A percentile compares a stretch with the other conserved stretches of the same genome.
Evolutionary conservation across 2,329 filamentous ascomycete species (phyloP).

Genomic region (Aspergillus fructus): DNA sequence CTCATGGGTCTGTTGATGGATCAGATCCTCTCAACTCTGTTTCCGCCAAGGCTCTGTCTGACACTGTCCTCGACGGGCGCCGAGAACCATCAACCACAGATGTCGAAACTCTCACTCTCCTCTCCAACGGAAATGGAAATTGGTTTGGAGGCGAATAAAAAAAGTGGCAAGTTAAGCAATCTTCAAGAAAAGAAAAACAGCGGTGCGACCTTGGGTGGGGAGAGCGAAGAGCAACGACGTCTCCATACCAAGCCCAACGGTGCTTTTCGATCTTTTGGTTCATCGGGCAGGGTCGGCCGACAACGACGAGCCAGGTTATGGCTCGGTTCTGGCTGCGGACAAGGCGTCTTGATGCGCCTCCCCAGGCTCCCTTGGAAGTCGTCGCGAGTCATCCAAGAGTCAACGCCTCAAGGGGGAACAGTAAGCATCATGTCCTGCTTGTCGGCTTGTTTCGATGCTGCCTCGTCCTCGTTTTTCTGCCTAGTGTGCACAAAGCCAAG

Average conservation of each 20-base stretch:
- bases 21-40: neutral
- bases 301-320: no score
- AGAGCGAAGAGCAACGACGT: neutral
- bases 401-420: no score
- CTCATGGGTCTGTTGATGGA: neutral
- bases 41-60: neutral
- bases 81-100: conserved; percentile 7
- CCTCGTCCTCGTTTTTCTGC: conserved; percentile 4
- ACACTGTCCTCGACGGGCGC: no score
- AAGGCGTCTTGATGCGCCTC: neutral
- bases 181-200: conserved; percentile 1
- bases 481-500: neutral
- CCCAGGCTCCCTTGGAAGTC: neutral
- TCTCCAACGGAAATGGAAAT: conserved; percentile 1
- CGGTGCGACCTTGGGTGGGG: neutral
- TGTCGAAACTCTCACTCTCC: conserved; percentile 2
- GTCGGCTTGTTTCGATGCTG: neutral
- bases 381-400: neutral
- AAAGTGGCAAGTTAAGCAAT: conserved; percentile 1
- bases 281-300: neutral
- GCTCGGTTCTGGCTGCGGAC: neutral
- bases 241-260: conserved; percentile 13
- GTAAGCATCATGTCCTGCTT: neutral
- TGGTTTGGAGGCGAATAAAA: neutral
- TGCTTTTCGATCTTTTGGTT: conserved; percentile 1